Base-by-base conservation (phyloP, 139 green algal species). In the Tetraselmis chui region DNA sequence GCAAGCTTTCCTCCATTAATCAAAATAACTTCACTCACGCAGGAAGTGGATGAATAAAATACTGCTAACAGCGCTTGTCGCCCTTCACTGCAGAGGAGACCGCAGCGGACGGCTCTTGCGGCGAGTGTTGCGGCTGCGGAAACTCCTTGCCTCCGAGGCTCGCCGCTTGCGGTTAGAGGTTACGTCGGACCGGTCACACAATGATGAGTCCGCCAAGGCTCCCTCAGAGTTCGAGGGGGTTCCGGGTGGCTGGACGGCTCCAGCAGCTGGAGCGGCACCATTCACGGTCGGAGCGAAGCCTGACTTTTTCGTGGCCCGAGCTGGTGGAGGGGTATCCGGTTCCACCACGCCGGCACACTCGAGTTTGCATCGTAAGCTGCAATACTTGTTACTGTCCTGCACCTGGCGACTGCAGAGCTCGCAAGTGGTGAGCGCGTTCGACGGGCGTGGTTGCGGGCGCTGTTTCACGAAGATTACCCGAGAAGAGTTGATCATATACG, bases 401-500 rank as follows among this genome's bases (percentile, higher is more conserved):
- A 67, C 45, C 45, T 67, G 45, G 11, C 45, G 45, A 18, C 18
- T 67, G 45, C 45, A 67, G 11, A 67, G 45, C 45, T 67, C 45
- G 45, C 45, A 67, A 18, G 45, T 67, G 45, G 45, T 18, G 45
- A 18, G 45, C 45, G 45, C 45, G 45, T 67, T 67, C 11, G 45
- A 67, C 45, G 83, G 83, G 30, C 88, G 83, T 22, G 88, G 90
- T 82, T 97, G 93, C 30, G 93, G 93, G 0, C 93, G 87, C 27
- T 90, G 81, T 1, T 89, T 89, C 28, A 97, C 87, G 85, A 97
- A 97, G 23, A 97, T 79, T 59, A 97, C 94, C 83, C 90, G 88
- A 25, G 90, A 87, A 59, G 87, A 87, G 82, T 97, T 97, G 87
- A 97, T 97, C 28, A 94, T 88, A 86, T 97, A 97, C 22, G 92